Evolutionary conservation across 805 yeast genomes (phyloP).

Genomic region (Lachancea quebecensis): DNA sequence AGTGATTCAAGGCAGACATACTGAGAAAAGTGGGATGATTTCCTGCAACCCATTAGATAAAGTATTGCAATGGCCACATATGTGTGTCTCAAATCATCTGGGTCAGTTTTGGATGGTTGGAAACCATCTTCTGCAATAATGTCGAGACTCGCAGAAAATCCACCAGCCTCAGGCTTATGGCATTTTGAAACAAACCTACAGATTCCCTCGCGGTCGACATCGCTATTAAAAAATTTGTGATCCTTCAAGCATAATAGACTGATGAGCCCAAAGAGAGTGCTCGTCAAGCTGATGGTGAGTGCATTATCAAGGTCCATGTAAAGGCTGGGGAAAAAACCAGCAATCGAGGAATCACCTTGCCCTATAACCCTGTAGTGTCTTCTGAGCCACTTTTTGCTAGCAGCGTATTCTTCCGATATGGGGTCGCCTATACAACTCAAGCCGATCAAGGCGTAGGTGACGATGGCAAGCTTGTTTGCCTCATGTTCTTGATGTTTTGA

Average conservation of each 20-base stretch:
- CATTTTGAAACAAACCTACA: constrained; percentile 51
- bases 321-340: constrained; percentile 26
- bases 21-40: constrained; percentile 14
- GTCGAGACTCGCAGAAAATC: constrained; percentile 44
- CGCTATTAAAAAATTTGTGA: constrained; percentile 32
- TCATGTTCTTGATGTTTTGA: constrained; percentile 53
- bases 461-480: constrained; percentile 59
- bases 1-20: constrained; percentile 42
- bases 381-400: constrained; percentile 27
- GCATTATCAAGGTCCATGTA: constrained; percentile 11
- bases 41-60: constrained; percentile 36
- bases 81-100: constrained; percentile 59
- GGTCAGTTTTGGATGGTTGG: constrained; percentile 26
- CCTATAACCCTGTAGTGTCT: constrained; percentile 22
- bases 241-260: constrained; percentile 46
- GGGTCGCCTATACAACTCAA: constrained; percentile 24
- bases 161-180: constrained; percentile 51
- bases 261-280: constrained; percentile 67
- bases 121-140: constrained; percentile 6
- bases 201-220: constrained; percentile 39
- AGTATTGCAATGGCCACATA: constrained; percentile 67
- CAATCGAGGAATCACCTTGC: constrained; percentile 24
- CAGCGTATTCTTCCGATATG: constrained; percentile 25
- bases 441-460: constrained; percentile 64
- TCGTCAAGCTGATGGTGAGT: constrained; percentile 51